These are phyloP conservation scores for Brassica carinata DNA, from an alignment of 345 rosid genomes.

Conservation along the genomic window DNA sequence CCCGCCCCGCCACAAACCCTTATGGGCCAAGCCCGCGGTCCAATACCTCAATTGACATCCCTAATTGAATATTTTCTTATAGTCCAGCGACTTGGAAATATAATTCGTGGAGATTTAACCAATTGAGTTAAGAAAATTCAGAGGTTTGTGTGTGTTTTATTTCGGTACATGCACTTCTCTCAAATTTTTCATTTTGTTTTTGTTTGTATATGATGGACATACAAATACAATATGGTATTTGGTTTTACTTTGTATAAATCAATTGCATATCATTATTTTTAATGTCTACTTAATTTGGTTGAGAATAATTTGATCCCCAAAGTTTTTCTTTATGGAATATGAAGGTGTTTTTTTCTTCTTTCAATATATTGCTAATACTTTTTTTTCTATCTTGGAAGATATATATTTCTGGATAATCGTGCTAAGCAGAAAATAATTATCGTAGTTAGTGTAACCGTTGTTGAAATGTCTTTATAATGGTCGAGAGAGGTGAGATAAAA, in stretches of 20 bases:
- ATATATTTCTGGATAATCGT: neutral
- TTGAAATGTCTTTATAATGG: neutral
- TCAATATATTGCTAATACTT: neutral
- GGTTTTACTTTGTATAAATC: neutral
- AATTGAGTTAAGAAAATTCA: neutral
- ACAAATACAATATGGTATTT: neutral
- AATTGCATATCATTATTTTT: neutral
- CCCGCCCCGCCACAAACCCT: no score
- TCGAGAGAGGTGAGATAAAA: neutral
- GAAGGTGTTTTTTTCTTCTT: neutral
- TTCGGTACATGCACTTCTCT: neutral
- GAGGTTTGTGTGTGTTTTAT: neutral
- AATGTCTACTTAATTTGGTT: neutral
- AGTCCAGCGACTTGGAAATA: neutral
- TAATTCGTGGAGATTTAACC: neutral
- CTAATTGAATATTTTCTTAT: neutral
- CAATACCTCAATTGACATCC: no score
- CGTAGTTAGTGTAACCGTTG: neutral
- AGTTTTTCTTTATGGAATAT: neutral
- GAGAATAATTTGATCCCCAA: neutral
- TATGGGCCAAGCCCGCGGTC: no score
- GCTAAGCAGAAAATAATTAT: neutral
- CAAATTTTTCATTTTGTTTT: neutral
- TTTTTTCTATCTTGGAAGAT: neutral
- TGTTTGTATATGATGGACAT: neutral